Evolutionary conservation across 768 basidiomycete genomes (phyloP), one percentile per base, ranked within the genome.

Genomic region (Rhodotorula kratochvilovae): DNA sequence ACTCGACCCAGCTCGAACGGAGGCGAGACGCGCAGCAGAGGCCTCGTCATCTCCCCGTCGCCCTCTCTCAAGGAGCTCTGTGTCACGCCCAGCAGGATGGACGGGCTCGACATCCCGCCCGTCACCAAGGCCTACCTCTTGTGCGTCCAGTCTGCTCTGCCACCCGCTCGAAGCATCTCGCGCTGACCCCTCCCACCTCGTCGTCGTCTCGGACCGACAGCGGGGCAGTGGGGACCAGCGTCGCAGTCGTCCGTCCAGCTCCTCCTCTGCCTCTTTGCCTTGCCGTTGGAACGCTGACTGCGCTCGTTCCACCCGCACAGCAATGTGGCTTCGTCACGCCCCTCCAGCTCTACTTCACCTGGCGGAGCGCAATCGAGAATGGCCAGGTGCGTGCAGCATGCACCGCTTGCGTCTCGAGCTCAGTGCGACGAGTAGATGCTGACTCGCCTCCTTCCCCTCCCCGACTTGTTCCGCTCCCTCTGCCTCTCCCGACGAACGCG

Each of bases 271-370:
- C 35, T 2, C 27, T 10, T 25, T 10, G 5, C 16, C 45, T 5
- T 36, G 2, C 15, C 12, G 33, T 43, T 17, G n/a, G 4, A 5
- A 31, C 3, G 8, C 56, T 19, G 46, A 29, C 69, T 27, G 17
- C 43, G 25, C 31, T 21, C 3, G 5, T 7, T 2, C 19, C 12
- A 13, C 17, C 10, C 11, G 3, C 27, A n/a, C 70, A 78, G 77
- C 78, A 77, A 75, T 77, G 78, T 56, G 61, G 74, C 60, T 59
- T 79, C 21, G 71, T 78, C 5, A 76, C 69, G 1, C 78, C 78
- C 1, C 69, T 74, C 21, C 78, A 79, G 66, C 76, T 79, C n/a
- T 79, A 72, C 69, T 77, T 78, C 65, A 76, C 78, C 27, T 77
- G 71, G 51, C 45, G 72, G 10, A 61, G 68, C 3, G 74, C 69